Evolutionary conservation across 176 grass and related monocot species (phyloP).

Genomic region (Pontederia crassipes): DNA sequence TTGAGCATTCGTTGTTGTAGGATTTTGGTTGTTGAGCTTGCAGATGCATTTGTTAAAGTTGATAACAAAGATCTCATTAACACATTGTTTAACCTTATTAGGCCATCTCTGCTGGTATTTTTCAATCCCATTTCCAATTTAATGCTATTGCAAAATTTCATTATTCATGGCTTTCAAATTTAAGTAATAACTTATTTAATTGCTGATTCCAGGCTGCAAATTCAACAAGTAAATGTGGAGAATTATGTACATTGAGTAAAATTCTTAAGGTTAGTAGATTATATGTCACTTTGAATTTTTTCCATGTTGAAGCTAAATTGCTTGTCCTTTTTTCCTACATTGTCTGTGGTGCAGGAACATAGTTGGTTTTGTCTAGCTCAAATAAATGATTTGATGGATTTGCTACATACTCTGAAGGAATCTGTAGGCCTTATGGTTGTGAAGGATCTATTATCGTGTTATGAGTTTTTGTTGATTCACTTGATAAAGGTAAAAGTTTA

Average conservation of each 20-base stretch:
- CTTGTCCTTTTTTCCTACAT: conserved; percentile 4
- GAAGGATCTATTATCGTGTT: conserved; percentile 65
- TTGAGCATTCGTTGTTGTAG: conserved; percentile 27
- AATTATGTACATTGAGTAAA: conserved; percentile 53
- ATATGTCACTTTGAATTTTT: conserved; percentile 6
- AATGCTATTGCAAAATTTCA: background rate
- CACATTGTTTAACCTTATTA: conserved; percentile 74
- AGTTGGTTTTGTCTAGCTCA: conserved; percentile 43
- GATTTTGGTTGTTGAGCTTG: conserved; percentile 60
- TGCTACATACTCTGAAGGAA: conserved; percentile 68
- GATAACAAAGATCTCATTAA: conserved; percentile 51
- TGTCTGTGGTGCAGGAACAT: conserved; percentile 49
- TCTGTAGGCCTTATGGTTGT: conserved; percentile 35
- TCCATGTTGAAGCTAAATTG: background rate
- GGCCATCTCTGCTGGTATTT: conserved; percentile 68
- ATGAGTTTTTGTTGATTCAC: conserved; percentile 73
- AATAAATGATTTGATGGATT: conserved; percentile 75
- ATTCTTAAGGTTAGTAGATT: conserved; percentile 69
- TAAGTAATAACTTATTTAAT: conserved; percentile 8
- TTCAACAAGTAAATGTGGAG: conserved; percentile 50
- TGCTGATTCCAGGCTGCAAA: conserved; percentile 38
- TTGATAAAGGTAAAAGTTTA: conserved; percentile 57
- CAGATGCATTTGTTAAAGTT: conserved; percentile 45
- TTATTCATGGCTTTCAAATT: background rate
- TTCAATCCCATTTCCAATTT: conserved; percentile 20